A percentile compares a stretch with the other conserved stretches of the same genome.
phyloP scores from a whole-genome alignment of 768 basidiomycete genomes.

The Macrolepiota dolichaula region DNA sequence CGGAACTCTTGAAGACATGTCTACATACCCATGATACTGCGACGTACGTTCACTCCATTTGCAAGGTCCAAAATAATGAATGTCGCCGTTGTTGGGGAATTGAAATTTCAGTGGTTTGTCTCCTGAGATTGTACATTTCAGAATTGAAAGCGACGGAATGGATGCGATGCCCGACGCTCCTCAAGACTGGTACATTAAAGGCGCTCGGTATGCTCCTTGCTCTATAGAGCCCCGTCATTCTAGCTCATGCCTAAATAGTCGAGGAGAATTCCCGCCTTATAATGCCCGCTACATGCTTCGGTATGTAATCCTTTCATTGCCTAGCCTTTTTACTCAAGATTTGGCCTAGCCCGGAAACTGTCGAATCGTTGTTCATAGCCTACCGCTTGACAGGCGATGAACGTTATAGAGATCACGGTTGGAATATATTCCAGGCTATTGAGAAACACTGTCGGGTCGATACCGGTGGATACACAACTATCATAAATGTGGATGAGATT shows the following conservation, averaged over 20 bases:
- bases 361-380: conserved; percentile 91
- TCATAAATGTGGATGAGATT: conserved; percentile 81
- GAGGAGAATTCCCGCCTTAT: conserved; percentile 48
- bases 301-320: conserved; percentile 28
- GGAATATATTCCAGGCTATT: conserved; percentile 88
- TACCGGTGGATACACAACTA: conserved; percentile 81
- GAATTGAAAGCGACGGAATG: conserved; percentile 55
- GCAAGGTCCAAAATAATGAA: not conserved
- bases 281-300: conserved; percentile 94
- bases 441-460: conserved; percentile 74
- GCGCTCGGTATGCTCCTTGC: conserved; percentile 46
- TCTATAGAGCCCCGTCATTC: not conserved
- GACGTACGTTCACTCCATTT: conserved; percentile 53
- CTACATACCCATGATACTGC: conserved; percentile 81
- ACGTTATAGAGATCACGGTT: conserved; percentile 78
- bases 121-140: conserved; percentile 89
- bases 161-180: conserved; percentile 39
- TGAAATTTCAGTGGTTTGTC: conserved; percentile 61
- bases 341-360: conserved; percentile 75
- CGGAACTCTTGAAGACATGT: conserved; percentile 83
- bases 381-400: conserved; percentile 86
- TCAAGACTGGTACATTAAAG: conserved; percentile 92
- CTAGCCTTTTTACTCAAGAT: not conserved
- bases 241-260: conserved; percentile 17
- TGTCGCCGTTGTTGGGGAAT: not conserved